phyloP scores from a whole-genome alignment of 257 asterid species.

The Agastache rugosa region DNA sequence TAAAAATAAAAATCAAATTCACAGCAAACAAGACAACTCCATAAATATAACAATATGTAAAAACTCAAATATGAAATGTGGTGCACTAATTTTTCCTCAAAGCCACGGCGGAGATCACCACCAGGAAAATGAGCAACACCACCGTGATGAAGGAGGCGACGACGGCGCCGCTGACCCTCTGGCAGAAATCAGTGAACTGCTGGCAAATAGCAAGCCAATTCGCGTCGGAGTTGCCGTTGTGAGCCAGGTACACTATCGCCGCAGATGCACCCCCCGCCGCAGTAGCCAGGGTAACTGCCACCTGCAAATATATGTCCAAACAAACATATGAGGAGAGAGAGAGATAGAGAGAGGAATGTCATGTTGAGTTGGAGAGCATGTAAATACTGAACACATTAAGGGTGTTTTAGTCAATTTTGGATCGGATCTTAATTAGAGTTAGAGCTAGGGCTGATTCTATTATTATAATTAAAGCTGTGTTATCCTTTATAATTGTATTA shows the following conservation, averaged over 20 bases:
- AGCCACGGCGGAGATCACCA: conserved; percentile 60
- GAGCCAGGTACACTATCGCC: conserved; percentile 84
- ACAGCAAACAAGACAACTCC: background rate
- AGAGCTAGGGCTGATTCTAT: too few species aligned
- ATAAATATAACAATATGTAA: background rate
- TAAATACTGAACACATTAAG: too few species aligned
- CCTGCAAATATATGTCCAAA: conserved; percentile 40
- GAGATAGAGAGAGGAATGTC: background rate
- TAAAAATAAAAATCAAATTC: conserved; percentile 1
- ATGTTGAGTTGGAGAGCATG: too few species aligned
- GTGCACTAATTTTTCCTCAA: conserved; percentile 41
- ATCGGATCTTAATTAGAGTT: too few species aligned
- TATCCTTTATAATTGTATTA: too few species aligned
- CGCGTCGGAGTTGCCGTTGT: conserved; percentile 69
- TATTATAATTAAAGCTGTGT: too few species aligned
- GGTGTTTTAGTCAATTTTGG: too few species aligned
- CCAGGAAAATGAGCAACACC: conserved; percentile 48
- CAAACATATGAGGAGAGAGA: background rate
- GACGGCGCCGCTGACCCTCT: conserved; percentile 72
- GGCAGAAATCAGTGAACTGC: conserved; percentile 76
- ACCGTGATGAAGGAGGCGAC: conserved; percentile 63
- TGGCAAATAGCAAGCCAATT: conserved; percentile 90
- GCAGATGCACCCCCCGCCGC: conserved; percentile 73
- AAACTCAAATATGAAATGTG: background rate
- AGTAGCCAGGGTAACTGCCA: conserved; percentile 61